A percentile compares a stretch with the other conserved stretches of the same genome.
phyloP scores from a whole-genome alignment of 75 land plant genomes.

The Sequoiadendron giganteum region DNA sequence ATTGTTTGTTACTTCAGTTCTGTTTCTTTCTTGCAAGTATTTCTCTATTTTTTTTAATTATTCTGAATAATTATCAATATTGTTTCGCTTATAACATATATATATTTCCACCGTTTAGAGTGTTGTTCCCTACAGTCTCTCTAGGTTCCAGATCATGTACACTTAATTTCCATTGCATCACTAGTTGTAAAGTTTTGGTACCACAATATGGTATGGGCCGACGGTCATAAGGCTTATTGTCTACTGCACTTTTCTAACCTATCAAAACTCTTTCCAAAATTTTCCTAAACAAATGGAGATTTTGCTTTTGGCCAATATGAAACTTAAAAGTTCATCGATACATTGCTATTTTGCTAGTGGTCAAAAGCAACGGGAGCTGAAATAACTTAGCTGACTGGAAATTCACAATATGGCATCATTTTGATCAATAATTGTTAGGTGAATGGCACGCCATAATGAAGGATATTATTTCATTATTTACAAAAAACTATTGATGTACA shows the following conservation, averaged over 20 bases:
- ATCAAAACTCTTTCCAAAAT: not conserved
- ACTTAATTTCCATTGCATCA: not conserved
- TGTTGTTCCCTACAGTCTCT: no score
- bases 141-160: not conserved
- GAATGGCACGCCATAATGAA: not conserved
- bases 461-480: not conserved
- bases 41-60: no score
- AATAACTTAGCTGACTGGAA: not conserved
- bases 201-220: not conserved
- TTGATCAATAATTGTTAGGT: not conserved
- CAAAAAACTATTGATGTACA: not conserved
- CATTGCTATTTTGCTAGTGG: not conserved
- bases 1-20: no score
- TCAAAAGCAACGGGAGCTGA: not conserved
- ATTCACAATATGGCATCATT: not conserved
- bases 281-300: not conserved
- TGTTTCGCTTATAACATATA: no score
- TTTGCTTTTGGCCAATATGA: not conserved
- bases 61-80: no score
- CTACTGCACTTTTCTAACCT: not conserved
- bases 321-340: not conserved
- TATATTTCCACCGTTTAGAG: no score
- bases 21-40: no score
- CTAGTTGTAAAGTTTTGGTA: not conserved
- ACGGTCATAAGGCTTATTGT: not conserved